Evolutionary conservation across 2,329 filamentous ascomycete species (phyloP).

Genomic region (Orbilia ellipsospora): DNA sequence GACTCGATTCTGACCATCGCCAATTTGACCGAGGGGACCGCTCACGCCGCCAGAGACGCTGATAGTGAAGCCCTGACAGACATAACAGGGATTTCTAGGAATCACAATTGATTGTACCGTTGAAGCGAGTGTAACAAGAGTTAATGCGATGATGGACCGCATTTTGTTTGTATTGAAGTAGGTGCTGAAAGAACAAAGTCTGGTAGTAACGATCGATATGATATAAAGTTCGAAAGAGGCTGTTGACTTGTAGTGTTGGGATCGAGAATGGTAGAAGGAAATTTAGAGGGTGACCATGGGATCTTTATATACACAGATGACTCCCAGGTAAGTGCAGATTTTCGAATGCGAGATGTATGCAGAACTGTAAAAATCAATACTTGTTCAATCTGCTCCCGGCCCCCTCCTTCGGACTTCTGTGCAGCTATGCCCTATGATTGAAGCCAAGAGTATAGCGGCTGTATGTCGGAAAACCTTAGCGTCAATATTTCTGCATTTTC

Average conservation of each 20-base stretch:
- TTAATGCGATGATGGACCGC: slow-evolving; percentile 24
- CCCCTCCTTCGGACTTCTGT: background rate
- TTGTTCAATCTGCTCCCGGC: background rate
- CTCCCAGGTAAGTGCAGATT: background rate
- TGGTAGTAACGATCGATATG: background rate
- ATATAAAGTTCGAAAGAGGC: background rate
- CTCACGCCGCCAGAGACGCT: slow-evolving; percentile 66
- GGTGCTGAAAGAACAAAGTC: background rate
- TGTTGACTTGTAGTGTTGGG: background rate
- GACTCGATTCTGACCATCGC: slow-evolving; percentile 72
- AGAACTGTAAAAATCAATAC: slow-evolving; percentile 4
- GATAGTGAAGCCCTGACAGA: slow-evolving; percentile 65
- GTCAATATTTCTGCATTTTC: slow-evolving; percentile 14
- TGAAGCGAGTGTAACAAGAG: slow-evolving; percentile 25
- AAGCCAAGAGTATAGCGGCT: slow-evolving; percentile 27
- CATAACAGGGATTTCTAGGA: slow-evolving; percentile 44
- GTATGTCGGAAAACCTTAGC: slow-evolving; percentile 26
- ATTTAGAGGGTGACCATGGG: background rate
- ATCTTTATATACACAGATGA: slow-evolving; percentile 22
- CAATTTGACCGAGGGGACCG: slow-evolving; percentile 71
- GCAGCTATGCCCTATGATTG: slow-evolving; percentile 10
- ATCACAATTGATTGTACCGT: slow-evolving; percentile 35
- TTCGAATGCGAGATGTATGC: slow-evolving; percentile 6
- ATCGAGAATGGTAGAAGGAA: background rate
- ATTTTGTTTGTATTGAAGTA: slow-evolving; percentile 12